Conservation (phyloP, 345 rosid species). For the Corchorus olitorius region DNA sequence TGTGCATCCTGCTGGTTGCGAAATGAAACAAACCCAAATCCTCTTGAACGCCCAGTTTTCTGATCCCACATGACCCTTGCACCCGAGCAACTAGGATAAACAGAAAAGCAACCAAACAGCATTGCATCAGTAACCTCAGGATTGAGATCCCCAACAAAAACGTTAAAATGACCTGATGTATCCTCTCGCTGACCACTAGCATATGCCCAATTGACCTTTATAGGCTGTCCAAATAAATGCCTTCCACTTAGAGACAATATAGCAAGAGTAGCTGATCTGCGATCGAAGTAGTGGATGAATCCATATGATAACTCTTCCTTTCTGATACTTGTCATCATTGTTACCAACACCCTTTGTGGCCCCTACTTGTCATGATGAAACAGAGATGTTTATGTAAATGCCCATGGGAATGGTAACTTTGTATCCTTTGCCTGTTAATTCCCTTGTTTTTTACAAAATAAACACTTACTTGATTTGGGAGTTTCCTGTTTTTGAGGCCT, state of each 20-base stretch:
- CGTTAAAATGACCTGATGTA: slow-evolving; percentile 87
- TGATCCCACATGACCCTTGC: slow-evolving; percentile 99
- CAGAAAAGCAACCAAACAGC: slow-evolving; percentile 87
- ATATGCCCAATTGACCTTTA: slow-evolving; percentile 99
- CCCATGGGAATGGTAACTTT: too few relatives aligned
- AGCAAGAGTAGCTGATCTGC: slow-evolving; percentile 83
- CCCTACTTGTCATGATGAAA: too few relatives aligned
- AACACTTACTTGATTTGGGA: too few relatives aligned
- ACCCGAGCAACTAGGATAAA: slow-evolving; percentile 89
- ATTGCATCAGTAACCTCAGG: slow-evolving; percentile 98
- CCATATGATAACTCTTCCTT: slow-evolving; percentile 78
- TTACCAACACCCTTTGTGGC: too few relatives aligned
- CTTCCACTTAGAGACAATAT: slow-evolving; percentile 90
- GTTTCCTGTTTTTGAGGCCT: too few relatives aligned
- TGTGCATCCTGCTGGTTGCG: slow-evolving; percentile 98
- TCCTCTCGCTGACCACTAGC: slow-evolving; percentile 99
- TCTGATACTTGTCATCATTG: too few relatives aligned
- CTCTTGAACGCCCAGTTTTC: slow-evolving; percentile 98
- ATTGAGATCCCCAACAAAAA: slow-evolving; percentile 98
- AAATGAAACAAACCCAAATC: slow-evolving; percentile 98
- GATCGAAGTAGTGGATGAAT: slow-evolving; percentile 92
- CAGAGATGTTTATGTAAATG: too few relatives aligned
- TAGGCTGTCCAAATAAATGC: slow-evolving; percentile 96
- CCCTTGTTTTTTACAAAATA: too few relatives aligned
- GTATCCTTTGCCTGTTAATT: too few relatives aligned